Evolutionary conservation across 2,329 filamentous ascomycete species (phyloP).

Genomic region (Fusarium decemcellulare): DNA sequence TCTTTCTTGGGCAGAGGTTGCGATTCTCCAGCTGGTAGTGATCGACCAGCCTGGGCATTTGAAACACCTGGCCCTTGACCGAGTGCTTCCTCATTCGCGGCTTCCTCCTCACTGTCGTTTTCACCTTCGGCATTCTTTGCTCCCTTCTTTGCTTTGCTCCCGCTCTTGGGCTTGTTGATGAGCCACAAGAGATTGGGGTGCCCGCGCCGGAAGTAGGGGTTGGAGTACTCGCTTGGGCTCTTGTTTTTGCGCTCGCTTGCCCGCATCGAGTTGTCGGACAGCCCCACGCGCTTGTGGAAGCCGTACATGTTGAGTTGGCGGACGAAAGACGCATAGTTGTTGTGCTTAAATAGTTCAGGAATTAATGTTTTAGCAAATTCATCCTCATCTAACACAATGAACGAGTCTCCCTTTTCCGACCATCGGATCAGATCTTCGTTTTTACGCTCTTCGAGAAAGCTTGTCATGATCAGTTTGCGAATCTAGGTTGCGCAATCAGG

Average conservation of each 20-base stretch:
- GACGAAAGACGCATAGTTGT: constrained; percentile 97
- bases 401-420: constrained; percentile 97
- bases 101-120: constrained; percentile 76
- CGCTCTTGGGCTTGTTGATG: constrained; percentile 93
- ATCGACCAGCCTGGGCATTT: constrained; percentile 42
- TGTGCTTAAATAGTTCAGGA: constrained; percentile 98
- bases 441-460: constrained; percentile 92
- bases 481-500: not conserved
- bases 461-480: constrained; percentile 56
- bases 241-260: constrained; percentile 98
- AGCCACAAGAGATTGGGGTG: constrained; percentile 95
- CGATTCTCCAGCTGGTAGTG: constrained; percentile 60
- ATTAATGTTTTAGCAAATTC: constrained; percentile 98
- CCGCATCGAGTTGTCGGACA: constrained; percentile 98
- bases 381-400: constrained; percentile 96
- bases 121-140: constrained; percentile 77
- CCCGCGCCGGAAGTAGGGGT: constrained; percentile 94
- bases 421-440: constrained; percentile 97
- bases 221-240: constrained; percentile 97
- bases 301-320: constrained; percentile 97
- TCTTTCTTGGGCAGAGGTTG: constrained; percentile 77
- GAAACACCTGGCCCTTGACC: constrained; percentile 39
- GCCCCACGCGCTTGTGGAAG: constrained; percentile 94
- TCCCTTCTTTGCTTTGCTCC: constrained; percentile 70
- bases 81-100: constrained; percentile 57